Evolutionary conservation across 129 eudicot genomes (phyloP).

Genomic region (Escallonia herrerae): DNA sequence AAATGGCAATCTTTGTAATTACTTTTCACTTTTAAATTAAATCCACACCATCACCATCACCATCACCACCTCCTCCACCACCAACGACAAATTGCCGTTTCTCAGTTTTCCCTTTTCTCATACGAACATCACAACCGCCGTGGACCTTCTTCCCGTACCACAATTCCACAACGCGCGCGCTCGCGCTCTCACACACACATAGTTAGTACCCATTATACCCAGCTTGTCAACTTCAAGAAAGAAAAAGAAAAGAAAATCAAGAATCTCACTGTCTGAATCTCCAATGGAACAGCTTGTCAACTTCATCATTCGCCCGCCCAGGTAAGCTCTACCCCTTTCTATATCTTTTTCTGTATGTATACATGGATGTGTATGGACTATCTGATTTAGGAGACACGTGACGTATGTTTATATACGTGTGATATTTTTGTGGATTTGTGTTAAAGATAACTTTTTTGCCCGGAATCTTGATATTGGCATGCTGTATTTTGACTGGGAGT

Average conservation of each 20-base stretch:
- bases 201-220: neutral
- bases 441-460: constrained; percentile 5
- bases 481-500: neutral
- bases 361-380: neutral
- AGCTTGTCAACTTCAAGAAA: neutral
- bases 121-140: no score
- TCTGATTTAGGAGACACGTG: no score
- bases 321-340: constrained; percentile 25
- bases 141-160: neutral
- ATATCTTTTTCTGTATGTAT: neutral
- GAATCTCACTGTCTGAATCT: constrained; percentile 17
- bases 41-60: no score
- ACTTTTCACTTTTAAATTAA: no score
- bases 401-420: neutral
- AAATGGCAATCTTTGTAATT: no score
- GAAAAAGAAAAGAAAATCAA: constrained; percentile 26
- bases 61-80: no score
- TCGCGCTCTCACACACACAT: neutral
- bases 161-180: neutral
- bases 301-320: constrained; percentile 95
- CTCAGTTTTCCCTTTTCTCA: no score
- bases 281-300: constrained; percentile 83
- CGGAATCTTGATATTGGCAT: constrained; percentile 14
- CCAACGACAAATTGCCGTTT: no score
- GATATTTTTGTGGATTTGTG: neutral